phyloP scores from a whole-genome alignment of 140 eudicot species.

The Bidens hawaiensis region DNA sequence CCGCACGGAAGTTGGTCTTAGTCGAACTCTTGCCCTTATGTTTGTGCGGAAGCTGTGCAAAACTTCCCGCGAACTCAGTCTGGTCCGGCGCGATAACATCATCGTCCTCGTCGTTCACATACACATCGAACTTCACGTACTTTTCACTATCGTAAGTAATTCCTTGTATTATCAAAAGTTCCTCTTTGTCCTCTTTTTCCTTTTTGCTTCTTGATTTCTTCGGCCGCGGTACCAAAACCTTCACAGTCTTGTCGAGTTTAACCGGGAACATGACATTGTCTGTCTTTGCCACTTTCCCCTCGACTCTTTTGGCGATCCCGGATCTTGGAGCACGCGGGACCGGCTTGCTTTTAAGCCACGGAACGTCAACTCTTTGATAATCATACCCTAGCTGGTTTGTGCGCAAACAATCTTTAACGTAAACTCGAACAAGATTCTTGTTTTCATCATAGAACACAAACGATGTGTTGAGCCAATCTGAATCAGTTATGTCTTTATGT shows the following conservation, averaged over 20 bases:
- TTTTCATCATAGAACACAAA: conserved; percentile 69
- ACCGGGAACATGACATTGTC: conserved; percentile 25
- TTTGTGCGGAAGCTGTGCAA: conserved; percentile 36
- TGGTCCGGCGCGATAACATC: conserved; percentile 27
- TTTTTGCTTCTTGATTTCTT: conserved; percentile 42
- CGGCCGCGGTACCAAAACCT: conserved; percentile 35
- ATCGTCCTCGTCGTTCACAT: conserved; percentile 66
- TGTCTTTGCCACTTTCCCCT: conserved; percentile 21
- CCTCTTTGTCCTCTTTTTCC: conserved; percentile 61
- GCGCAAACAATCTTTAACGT: conserved; percentile 41
- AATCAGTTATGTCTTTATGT: conserved; percentile 42
- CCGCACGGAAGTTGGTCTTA: conserved; percentile 43
- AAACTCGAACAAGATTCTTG: conserved; percentile 45
- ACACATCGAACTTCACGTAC: conserved; percentile 71
- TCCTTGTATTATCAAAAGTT: conserved; percentile 51
- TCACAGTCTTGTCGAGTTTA: conserved; percentile 24
- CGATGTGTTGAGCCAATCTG: conserved; percentile 50
- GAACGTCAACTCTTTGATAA: conserved; percentile 45
- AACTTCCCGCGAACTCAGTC: conserved; percentile 55
- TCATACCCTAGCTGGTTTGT: conserved; percentile 43
- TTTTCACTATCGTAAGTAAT: conserved; percentile 41
- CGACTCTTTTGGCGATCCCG: conserved; percentile 21
- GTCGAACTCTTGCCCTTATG: conserved; percentile 28
- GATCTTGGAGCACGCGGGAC: conserved; percentile 29
- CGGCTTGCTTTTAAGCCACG: conserved; percentile 48